Evolutionary conservation across 805 yeast genomes (phyloP).

Genomic region (Metschnikowia sp.): DNA sequence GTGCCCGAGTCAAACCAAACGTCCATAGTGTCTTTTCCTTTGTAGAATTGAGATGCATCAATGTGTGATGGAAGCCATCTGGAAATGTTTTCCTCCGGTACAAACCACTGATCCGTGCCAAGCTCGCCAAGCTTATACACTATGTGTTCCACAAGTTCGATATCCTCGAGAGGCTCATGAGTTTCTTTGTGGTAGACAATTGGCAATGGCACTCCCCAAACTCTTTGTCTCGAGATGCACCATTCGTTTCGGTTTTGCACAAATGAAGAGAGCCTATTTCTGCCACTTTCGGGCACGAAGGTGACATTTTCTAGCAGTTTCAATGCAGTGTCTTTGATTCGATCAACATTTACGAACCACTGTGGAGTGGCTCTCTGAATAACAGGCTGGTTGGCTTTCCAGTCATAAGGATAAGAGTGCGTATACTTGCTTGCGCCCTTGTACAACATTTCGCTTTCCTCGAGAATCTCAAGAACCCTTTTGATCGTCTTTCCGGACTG

Average conservation of each 20-base stretch:
- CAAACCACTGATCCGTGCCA: slow-evolving; percentile 86
- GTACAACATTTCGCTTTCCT: slow-evolving; percentile 43
- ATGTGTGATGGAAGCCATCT: slow-evolving; percentile 72
- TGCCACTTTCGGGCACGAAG: slow-evolving; percentile 74
- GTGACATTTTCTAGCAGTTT: slow-evolving; percentile 57
- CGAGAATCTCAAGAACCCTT: slow-evolving; percentile 33
- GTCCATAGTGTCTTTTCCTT: slow-evolving; percentile 92
- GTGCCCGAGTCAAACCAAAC: slow-evolving; percentile 99
- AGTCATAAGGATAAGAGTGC: slow-evolving; percentile 94
- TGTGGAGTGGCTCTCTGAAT: slow-evolving; percentile 93
- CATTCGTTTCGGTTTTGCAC: slow-evolving; percentile 81
- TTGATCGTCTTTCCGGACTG: slow-evolving; percentile 28
- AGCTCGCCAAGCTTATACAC: slow-evolving; percentile 50
- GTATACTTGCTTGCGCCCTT: slow-evolving; percentile 47
- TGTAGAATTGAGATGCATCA: slow-evolving; percentile 45
- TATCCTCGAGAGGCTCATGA: slow-evolving; percentile 61
- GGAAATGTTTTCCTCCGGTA: slow-evolving; percentile 43
- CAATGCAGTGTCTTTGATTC: slow-evolving; percentile 61
- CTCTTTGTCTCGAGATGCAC: slow-evolving; percentile 96
- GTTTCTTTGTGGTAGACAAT: slow-evolving; percentile 59
- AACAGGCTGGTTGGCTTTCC: slow-evolving; percentile 96
- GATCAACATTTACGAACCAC: slow-evolving; percentile 88
- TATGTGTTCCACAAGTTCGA: slow-evolving; percentile 51
- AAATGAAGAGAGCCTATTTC: slow-evolving; percentile 67
- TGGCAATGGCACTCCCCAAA: slow-evolving; percentile 98